A percentile compares a stretch with the other conserved stretches of the same genome.
phyloP scores from a whole-genome alignment of 116 monocot species.

The Zostera marina region DNA sequence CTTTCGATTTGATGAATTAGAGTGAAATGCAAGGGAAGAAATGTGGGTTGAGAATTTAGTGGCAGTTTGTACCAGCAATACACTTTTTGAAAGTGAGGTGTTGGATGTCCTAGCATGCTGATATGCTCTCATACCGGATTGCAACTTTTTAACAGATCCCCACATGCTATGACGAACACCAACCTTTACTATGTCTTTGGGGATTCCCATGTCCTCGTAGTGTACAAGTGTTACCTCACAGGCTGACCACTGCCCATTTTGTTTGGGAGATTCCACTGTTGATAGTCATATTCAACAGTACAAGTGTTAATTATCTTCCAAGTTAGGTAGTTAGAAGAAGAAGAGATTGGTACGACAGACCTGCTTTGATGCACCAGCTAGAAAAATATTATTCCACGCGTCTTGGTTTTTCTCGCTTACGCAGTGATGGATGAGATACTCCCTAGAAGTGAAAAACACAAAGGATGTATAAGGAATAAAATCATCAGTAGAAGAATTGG shows the following conservation, averaged over 20 bases:
- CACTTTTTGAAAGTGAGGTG: constrained; percentile 32
- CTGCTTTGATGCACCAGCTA: constrained; percentile 87
- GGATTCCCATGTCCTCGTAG: constrained; percentile 97
- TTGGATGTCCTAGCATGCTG: constrained; percentile 38
- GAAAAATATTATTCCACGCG: constrained; percentile 89
- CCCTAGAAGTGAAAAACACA: constrained; percentile 25
- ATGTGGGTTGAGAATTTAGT: constrained; percentile 32
- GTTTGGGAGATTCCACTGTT: constrained; percentile 69
- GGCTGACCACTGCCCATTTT: constrained; percentile 58
- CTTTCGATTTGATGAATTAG: constrained; percentile 6
- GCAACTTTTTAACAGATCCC: constrained; percentile 89
- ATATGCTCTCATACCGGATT: constrained; percentile 79
- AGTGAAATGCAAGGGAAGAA: not conserved
- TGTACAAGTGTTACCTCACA: constrained; percentile 86
- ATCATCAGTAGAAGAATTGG: not conserved
- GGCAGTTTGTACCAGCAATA: constrained; percentile 38
- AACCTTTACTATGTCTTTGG: constrained; percentile 81
- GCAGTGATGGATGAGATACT: constrained; percentile 55
- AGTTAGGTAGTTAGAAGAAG: no score
- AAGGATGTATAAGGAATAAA: not conserved
- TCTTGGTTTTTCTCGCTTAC: constrained; percentile 68
- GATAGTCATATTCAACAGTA: not conserved
- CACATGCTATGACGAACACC: constrained; percentile 94
- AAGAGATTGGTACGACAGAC: constrained; percentile 16
- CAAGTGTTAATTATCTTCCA: not conserved